These are phyloP conservation scores for Breynia disticha DNA, from an alignment of 441 rosid species.

Conservation along the genomic window DNA sequence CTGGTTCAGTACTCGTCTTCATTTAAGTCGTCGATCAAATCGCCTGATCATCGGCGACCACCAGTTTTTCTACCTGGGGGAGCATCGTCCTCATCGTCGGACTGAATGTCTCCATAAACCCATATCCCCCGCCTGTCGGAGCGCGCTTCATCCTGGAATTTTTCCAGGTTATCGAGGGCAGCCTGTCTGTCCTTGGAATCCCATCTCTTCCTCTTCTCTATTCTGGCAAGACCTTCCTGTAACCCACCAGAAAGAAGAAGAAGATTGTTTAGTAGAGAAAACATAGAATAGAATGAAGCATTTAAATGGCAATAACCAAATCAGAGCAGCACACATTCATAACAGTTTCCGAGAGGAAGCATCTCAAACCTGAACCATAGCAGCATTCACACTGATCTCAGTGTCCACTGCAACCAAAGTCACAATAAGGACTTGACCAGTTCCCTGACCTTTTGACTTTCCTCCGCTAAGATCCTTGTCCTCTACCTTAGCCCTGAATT, in stretches of 20 bases:
- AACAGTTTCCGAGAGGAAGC: not conserved
- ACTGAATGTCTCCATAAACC: conserved; percentile 87
- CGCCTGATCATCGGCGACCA: conserved; percentile 40
- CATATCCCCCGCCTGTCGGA: conserved; percentile 66
- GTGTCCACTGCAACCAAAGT: conserved; percentile 72
- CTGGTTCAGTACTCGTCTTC: not conserved
- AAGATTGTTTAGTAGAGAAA: too few relatives aligned
- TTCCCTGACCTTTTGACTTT: conserved; percentile 89
- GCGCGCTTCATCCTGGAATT: conserved; percentile 75
- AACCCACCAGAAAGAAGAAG: conserved; percentile 9
- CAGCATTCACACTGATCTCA: conserved; percentile 77
- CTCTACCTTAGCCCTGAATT: conserved; percentile 71
- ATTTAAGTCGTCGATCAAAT: conserved; percentile 7
- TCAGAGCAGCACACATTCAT: not conserved
- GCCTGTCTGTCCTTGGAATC: conserved; percentile 58
- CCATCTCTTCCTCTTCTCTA: conserved; percentile 78
- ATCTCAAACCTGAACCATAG: conserved; percentile 66
- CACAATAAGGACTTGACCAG: conserved; percentile 60
- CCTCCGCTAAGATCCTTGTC: conserved; percentile 86
- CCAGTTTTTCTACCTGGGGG: conserved; percentile 54
- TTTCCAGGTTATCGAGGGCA: conserved; percentile 69
- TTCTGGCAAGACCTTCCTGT: conserved; percentile 88
- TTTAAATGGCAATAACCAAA: not conserved
- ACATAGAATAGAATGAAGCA: too few relatives aligned
- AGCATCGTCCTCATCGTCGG: conserved; percentile 77